Evolutionary conservation across 805 yeast species (phyloP).

Genomic region (Candida adriatica): DNA sequence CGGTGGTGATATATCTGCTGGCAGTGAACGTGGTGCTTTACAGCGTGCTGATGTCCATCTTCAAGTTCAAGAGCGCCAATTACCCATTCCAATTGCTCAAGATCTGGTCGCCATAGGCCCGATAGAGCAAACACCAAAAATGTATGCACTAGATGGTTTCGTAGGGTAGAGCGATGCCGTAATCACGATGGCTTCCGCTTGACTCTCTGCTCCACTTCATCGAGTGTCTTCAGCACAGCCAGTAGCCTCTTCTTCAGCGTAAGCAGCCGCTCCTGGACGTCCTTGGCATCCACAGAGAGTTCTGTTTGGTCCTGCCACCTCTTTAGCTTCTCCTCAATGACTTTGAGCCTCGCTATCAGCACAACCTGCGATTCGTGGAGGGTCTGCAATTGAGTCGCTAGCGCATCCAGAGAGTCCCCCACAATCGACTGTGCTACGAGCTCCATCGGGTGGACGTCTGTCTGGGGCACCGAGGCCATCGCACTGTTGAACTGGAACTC

Average conservation of each 20-base stretch:
- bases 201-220: conserved; percentile 27
- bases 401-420: conserved; percentile 45
- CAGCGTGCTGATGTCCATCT: conserved; percentile 59
- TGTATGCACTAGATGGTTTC: too few species aligned
- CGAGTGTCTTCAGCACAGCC: conserved; percentile 23
- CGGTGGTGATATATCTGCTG: conserved; percentile 40
- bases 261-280: conserved; percentile 20
- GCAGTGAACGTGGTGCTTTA: conserved; percentile 46
- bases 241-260: conserved; percentile 21
- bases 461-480: conserved; percentile 1
- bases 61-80: conserved; percentile 61
- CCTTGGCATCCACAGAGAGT: conserved; percentile 12
- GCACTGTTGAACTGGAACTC: conserved; percentile 15
- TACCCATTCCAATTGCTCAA: conserved; percentile 66
- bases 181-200: too few species aligned
- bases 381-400: conserved; percentile 43
- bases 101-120: conserved; percentile 24
- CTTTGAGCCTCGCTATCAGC: conserved; percentile 39
- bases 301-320: conserved; percentile 23
- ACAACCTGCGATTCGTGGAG: conserved; percentile 53
- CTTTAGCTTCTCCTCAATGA: conserved; percentile 31
- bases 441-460: conserved; percentile 51
- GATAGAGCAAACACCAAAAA: background rate
- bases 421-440: conserved; percentile 49
- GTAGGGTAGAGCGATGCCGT: too few species aligned